A percentile compares a stretch with the other conserved stretches of the same genome.
phyloP scores from a whole-genome alignment of 805 yeast species.

The Saccharomyces mikatae region DNA sequence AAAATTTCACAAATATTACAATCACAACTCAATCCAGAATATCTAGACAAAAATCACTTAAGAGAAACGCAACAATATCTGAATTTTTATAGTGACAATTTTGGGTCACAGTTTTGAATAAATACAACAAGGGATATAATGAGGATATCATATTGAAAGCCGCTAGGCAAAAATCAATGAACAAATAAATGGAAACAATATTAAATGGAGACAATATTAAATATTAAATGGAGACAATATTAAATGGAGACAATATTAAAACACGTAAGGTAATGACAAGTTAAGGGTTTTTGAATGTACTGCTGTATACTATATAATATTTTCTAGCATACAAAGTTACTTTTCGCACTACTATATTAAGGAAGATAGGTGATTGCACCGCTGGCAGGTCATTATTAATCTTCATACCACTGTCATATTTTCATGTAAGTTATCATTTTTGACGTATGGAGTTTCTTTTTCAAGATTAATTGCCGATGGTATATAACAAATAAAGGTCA shows the following conservation, averaged over 20 bases:
- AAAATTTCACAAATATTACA: conserved; percentile 6
- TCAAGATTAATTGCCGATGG: neutral
- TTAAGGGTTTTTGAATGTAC: neutral
- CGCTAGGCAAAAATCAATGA: neutral
- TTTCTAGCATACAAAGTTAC: neutral
- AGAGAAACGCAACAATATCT: conserved; percentile 26
- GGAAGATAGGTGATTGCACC: neutral
- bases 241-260: neutral
- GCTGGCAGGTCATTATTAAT: neutral
- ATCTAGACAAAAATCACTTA: conserved; percentile 18
- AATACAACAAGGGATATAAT: neutral
- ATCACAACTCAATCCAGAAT: conserved; percentile 12
- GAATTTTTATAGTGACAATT: conserved; percentile 23
- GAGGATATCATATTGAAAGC: neutral
- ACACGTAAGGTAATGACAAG: neutral
- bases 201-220: neutral
- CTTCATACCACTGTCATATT: no score
- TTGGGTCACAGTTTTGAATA: conserved; percentile 9
- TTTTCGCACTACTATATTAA: neutral
- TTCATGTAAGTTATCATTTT: neutral
- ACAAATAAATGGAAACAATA: neutral
- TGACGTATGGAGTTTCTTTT: neutral
- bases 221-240: neutral
- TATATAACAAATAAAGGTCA: neutral
- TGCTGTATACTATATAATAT: neutral